Evolutionary conservation across 2,329 filamentous ascomycete species (phyloP).

Genomic region (Colletotrichum caudatum): DNA sequence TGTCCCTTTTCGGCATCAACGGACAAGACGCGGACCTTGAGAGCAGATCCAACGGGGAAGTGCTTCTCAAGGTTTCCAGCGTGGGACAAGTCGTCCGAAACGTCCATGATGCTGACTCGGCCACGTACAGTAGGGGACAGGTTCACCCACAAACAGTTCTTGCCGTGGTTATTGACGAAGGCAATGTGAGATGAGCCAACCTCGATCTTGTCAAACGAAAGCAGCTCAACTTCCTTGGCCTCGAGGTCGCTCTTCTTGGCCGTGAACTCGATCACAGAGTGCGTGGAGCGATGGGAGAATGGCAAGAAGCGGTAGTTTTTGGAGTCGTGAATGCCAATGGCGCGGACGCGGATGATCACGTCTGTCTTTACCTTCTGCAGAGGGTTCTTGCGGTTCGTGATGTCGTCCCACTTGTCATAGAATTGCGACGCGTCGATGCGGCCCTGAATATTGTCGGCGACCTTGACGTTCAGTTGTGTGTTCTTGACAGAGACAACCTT

Average conservation of each 20-base stretch:
- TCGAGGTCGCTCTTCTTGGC: constrained; percentile 78
- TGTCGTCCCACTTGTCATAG: constrained; percentile 89
- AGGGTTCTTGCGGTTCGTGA: constrained; percentile 84
- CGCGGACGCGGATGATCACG: constrained; percentile 77
- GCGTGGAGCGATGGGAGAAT: constrained; percentile 85
- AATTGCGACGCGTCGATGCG: constrained; percentile 92
- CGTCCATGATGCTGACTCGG: constrained; percentile 83
- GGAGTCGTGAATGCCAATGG: constrained; percentile 90
- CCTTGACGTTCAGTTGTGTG: constrained; percentile 90
- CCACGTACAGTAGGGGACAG: constrained; percentile 90
- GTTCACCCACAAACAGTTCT: constrained; percentile 89
- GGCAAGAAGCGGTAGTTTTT: constrained; percentile 92
- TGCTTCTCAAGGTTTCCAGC: constrained; percentile 80
- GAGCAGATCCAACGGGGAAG: constrained; percentile 90
- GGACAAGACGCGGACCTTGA: constrained; percentile 81
- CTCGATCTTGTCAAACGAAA: constrained; percentile 80
- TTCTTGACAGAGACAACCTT: constrained; percentile 86
- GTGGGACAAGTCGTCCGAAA: constrained; percentile 86
- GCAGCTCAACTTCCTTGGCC: constrained; percentile 56
- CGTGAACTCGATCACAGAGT: constrained; percentile 88
- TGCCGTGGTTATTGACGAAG: constrained; percentile 90
- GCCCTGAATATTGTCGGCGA: constrained; percentile 90
- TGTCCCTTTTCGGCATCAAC: constrained; percentile 80
- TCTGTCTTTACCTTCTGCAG: constrained; percentile 79
- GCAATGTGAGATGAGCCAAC: constrained; percentile 79